Evolutionary conservation across 176 grass and related monocot genomes (phyloP).

Genomic region (Bothriochloa decipiens): DNA sequence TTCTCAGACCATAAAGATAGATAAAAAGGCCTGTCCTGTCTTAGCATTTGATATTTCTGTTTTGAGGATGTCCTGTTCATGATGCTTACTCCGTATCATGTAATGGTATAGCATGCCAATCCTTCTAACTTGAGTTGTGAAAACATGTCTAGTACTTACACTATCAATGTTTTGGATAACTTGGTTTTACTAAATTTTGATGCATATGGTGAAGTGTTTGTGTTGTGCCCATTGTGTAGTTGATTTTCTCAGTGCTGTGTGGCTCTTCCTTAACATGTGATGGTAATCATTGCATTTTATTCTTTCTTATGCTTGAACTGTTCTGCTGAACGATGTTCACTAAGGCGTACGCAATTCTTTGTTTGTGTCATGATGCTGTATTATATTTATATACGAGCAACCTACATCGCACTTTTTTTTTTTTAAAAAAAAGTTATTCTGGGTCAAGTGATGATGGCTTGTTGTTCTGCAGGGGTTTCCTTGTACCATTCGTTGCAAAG

Average conservation of each 20-base stretch:
- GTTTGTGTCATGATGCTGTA: neutral
- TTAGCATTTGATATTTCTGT: neutral
- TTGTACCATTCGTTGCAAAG: slow-evolving; percentile 44
- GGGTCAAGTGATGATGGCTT: slow-evolving; percentile 20
- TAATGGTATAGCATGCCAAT: neutral
- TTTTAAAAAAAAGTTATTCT: neutral
- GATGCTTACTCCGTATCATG: neutral
- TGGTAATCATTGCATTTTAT: neutral
- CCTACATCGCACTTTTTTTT: neutral
- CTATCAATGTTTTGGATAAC: neutral
- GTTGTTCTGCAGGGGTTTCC: slow-evolving; percentile 48
- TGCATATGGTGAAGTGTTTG: slow-evolving; percentile 15
- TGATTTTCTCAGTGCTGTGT: neutral
- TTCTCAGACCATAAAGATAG: neutral
- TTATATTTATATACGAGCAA: slow-evolving; percentile 24
- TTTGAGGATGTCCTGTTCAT: neutral
- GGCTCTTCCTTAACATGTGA: neutral
- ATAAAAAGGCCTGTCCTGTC: neutral
- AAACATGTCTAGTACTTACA: neutral
- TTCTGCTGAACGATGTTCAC: slow-evolving; percentile 22
- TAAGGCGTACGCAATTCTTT: neutral
- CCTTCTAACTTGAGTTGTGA: neutral
- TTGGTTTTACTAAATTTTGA: neutral
- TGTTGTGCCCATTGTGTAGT: neutral
- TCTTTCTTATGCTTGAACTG: neutral